Percentiles rank a stretch among this genome's conserved stretches.
Evolutionary conservation across 1,139 yeast species (phyloP).

Genomic region (Nakaseomyces glabratus): DNA sequence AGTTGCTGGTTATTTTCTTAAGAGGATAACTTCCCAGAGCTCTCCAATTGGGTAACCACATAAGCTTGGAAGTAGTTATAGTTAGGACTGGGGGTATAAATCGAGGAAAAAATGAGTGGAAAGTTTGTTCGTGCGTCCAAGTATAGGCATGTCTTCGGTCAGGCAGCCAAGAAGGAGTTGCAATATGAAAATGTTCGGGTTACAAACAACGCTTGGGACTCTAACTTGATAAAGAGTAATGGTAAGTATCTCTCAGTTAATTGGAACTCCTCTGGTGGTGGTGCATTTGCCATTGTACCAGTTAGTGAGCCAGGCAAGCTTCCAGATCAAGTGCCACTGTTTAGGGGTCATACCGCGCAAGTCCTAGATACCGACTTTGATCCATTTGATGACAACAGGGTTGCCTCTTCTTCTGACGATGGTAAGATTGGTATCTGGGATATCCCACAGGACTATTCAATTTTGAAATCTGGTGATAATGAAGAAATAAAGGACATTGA

Average conservation of each 20-base stretch:
- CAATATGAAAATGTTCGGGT: slow-evolving; percentile 80
- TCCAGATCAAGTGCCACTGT: slow-evolving; percentile 86
- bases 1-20: no score
- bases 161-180: slow-evolving; percentile 76
- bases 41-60: no score
- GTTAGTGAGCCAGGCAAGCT: slow-evolving; percentile 81
- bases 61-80: no score
- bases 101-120: slow-evolving; percentile 49
- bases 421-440: slow-evolving; percentile 82
- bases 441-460: slow-evolving; percentile 71
- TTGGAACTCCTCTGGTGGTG: slow-evolving; percentile 96
- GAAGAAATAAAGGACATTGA: slow-evolving; percentile 47
- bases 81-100: neutral
- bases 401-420: slow-evolving; percentile 88
- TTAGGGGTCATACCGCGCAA: slow-evolving; percentile 92
- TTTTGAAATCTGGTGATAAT: slow-evolving; percentile 46
- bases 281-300: slow-evolving; percentile 92
- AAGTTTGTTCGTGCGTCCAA: slow-evolving; percentile 94
- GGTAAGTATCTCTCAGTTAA: slow-evolving; percentile 79
- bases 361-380: slow-evolving; percentile 88
- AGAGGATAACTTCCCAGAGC: no score
- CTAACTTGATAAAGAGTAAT: slow-evolving; percentile 75
- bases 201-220: slow-evolving; percentile 93
- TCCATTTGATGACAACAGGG: slow-evolving; percentile 69
- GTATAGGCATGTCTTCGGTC: slow-evolving; percentile 93